Base-by-base conservation (phyloP, 2,329 filamentous ascomycete genomes). In the Nemania sp. region DNA sequence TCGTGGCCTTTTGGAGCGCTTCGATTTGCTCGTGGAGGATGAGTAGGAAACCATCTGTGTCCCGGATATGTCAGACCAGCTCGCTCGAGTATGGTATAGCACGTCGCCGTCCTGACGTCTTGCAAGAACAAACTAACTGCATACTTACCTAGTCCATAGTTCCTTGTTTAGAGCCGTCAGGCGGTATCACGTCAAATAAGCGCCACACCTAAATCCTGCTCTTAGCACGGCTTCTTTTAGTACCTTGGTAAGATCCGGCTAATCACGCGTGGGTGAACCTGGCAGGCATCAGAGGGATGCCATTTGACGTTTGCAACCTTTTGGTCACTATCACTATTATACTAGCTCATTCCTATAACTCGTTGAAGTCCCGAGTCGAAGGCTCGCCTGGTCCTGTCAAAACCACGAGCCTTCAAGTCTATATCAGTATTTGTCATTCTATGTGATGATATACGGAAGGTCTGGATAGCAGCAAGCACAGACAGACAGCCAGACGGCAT, bases 41-140 rank as follows among this genome's bases (percentile, higher is more conserved):
- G 49, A 40, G 54, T 50, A 29, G 39, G 53, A 43, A 43, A 21
- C 50, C 50, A 66, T 67, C 65, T 61, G 65, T 3, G 66, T 70
- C 67, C 68, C 21, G 67, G 67, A 68, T 62, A 69, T 62, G 51
- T 50, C 35, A 52, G 57, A 63, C 68, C 57, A 57, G 51, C 63
- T 58, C 35, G 55, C 25, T 29, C 25, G 7, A 7, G 25, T 29
- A 4, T 4, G 25, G 25, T 29, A 29, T 29, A 29, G 25, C 25
- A 29, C 25, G 25, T 29, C 25, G 25, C 25, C 25, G 25, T 29
- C 25, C 25, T 29, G 25, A 29, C 25, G 25, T 29, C 7, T 29
- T 29, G 25, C 25, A 7, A 3, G 4, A 7, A 4, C 25, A 29
- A 29, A 29, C 3, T 29, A 29, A 29, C 25, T 29, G 25, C n/a